phyloP scores from a whole-genome alignment of 2,329 filamentous ascomycete genomes.

The Fusarium zealandicum region DNA sequence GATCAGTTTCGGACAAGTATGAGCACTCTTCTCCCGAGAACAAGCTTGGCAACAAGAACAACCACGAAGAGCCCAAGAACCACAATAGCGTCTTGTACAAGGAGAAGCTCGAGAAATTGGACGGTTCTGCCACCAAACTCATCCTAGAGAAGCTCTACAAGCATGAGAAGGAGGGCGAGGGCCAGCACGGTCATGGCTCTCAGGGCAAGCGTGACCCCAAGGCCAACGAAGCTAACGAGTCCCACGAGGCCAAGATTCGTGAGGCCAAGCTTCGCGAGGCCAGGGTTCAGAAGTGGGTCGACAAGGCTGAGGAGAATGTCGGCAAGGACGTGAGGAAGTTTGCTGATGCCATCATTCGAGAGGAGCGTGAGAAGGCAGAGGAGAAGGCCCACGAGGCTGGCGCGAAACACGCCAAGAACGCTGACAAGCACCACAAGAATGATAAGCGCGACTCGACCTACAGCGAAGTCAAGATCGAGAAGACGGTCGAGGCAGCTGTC shows the following conservation, averaged over 20 bases:
- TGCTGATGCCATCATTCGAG: too few relatives aligned
- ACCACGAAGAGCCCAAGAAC: neutral
- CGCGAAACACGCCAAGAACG: neutral
- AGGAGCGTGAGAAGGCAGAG: neutral
- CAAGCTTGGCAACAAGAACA: neutral
- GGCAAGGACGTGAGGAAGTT: too few relatives aligned
- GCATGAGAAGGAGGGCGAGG: neutral
- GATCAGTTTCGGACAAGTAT: neutral
- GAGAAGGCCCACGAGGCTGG: neutral
- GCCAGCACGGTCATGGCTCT: neutral
- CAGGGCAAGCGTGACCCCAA: slow-evolving; percentile 8
- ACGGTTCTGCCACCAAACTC: neutral
- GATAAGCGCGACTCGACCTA: slow-evolving; percentile 13
- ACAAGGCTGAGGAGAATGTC: slow-evolving; percentile 1
- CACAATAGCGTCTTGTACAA: slow-evolving; percentile 5
- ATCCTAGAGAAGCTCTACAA: slow-evolving; percentile 10
- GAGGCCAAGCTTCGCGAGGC: slow-evolving; percentile 6
- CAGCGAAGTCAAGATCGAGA: slow-evolving; percentile 20
- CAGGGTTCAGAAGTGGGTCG: neutral
- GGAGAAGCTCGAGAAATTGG: slow-evolving; percentile 5
- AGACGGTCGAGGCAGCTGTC: slow-evolving; percentile 19
- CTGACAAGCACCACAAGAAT: neutral
- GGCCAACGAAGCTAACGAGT: slow-evolving; percentile 10
- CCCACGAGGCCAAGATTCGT: slow-evolving; percentile 3
- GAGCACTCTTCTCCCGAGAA: neutral